Evolutionary conservation across 2,329 filamentous ascomycete species (phyloP).

Genomic region (Aulographum hederae): DNA sequence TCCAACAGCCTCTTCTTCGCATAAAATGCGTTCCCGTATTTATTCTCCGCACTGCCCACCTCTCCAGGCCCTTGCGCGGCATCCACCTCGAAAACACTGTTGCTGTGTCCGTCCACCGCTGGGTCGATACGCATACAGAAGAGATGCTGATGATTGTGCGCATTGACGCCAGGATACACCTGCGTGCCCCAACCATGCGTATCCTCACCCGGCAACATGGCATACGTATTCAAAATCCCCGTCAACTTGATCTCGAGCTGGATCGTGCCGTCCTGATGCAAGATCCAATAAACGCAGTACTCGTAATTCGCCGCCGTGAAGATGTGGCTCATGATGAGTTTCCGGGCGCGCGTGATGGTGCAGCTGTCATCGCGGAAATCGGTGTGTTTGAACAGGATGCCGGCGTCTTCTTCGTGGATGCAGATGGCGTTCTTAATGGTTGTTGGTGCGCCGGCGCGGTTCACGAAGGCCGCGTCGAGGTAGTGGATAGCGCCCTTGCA

Average conservation of each 20-base stretch:
- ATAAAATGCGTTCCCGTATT: conserved; percentile 79
- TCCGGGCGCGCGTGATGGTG: conserved; percentile 71
- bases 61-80: conserved; percentile 51
- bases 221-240: conserved; percentile 58
- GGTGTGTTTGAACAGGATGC: conserved; percentile 85
- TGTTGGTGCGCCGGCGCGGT: conserved; percentile 52
- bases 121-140: conserved; percentile 82
- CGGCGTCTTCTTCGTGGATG: conserved; percentile 84
- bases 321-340: conserved; percentile 75
- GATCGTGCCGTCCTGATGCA: conserved; percentile 82
- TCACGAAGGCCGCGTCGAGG: conserved; percentile 73
- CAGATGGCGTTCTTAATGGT: conserved; percentile 89
- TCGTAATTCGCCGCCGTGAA: conserved; percentile 96
- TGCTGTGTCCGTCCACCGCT: conserved; percentile 69
- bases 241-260: conserved; percentile 70
- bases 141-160: conserved; percentile 89
- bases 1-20: conserved; percentile 65
- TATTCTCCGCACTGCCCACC: conserved; percentile 67
- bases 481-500: conserved; percentile 88
- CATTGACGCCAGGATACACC: conserved; percentile 80
- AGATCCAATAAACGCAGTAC: conserved; percentile 76
- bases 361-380: conserved; percentile 83
- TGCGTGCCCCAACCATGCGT: conserved; percentile 78
- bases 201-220: conserved; percentile 63
- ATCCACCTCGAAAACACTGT: conserved; percentile 74